A percentile compares a stretch with the other conserved stretches of the same genome.
These are phyloP conservation scores for Scleroderma bovista DNA, from an alignment of 768 basidiomycete genomes.

Conservation along the genomic window DNA sequence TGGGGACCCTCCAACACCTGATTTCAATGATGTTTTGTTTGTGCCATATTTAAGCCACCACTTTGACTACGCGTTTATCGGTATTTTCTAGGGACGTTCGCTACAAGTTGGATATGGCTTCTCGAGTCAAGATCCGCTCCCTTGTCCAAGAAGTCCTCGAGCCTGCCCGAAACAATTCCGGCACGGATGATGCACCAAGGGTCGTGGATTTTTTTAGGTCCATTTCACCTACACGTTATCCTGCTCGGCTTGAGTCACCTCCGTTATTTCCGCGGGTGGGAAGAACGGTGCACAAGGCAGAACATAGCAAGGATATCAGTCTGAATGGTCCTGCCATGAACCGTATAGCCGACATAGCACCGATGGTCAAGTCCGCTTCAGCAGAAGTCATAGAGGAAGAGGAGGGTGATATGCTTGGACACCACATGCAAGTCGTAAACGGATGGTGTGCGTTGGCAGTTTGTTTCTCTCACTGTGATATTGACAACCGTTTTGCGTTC, in stretches of 20 bases:
- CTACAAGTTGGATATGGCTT: slow-evolving; percentile 24
- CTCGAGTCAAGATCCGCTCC: slow-evolving; percentile 15
- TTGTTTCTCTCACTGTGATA: neutral
- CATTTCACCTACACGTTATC: slow-evolving; percentile 22
- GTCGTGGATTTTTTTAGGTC: slow-evolving; percentile 30
- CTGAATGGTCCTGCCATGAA: slow-evolving; percentile 5
- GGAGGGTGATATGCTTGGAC: slow-evolving; percentile 39
- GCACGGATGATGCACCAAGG: slow-evolving; percentile 11
- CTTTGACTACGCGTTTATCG: slow-evolving; percentile 1
- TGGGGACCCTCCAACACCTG: slow-evolving; percentile 25
- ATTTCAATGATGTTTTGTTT: slow-evolving; percentile 38
- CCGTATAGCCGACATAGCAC: slow-evolving; percentile 22
- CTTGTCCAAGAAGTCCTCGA: slow-evolving; percentile 24
- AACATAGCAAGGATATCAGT: neutral
- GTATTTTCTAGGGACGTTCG: slow-evolving; percentile 26
- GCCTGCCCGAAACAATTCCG: slow-evolving; percentile 12
- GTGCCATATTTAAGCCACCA: slow-evolving; percentile 11
- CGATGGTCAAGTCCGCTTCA: slow-evolving; percentile 18
- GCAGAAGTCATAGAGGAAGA: slow-evolving; percentile 30
- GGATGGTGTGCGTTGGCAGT: slow-evolving; percentile 53
- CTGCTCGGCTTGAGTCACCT: slow-evolving; percentile 29
- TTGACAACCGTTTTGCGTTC: slow-evolving; percentile 26
- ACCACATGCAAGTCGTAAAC: slow-evolving; percentile 53
- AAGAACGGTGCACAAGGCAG: neutral
- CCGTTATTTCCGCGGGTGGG: slow-evolving; percentile 41